phyloP scores from a whole-genome alignment of 805 yeast genomes.

The Nakazawaea sp. region DNA sequence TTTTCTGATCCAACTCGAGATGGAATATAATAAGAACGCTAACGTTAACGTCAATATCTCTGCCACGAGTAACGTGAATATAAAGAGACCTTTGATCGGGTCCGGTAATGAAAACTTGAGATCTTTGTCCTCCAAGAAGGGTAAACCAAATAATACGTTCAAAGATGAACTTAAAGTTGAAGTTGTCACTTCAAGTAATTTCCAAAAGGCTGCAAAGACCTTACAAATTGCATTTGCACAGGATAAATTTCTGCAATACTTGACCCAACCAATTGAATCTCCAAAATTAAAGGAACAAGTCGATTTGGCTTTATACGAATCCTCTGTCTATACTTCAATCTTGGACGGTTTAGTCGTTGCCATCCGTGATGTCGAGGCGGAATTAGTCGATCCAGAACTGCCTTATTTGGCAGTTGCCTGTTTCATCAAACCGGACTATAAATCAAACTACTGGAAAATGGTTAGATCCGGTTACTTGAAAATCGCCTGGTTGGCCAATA shows the following conservation, averaged over 20 bases:
- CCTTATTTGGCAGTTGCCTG: constrained; percentile 47
- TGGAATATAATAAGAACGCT: constrained; percentile 11
- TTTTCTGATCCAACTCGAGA: no score
- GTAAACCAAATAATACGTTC: constrained; percentile 6
- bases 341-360: constrained; percentile 43
- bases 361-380: constrained; percentile 34
- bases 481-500: constrained; percentile 42
- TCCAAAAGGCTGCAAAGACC: constrained; percentile 27
- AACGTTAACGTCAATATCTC: constrained; percentile 10
- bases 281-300: constrained; percentile 23
- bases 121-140: constrained; percentile 10
- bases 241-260: constrained; percentile 24
- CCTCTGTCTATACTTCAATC: constrained; percentile 44
- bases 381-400: constrained; percentile 16
- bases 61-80: constrained; percentile 4
- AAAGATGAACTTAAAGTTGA: constrained; percentile 16
- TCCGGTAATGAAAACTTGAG: constrained; percentile 10
- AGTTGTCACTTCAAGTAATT: constrained; percentile 20
- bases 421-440: constrained; percentile 41
- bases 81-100: constrained; percentile 3
- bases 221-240: constrained; percentile 26
- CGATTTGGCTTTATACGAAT: constrained; percentile 39
- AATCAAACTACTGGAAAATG: constrained; percentile 39
- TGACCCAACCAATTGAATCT: constrained; percentile 23
- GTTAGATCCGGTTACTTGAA: constrained; percentile 46